Conservation (phyloP, 495 filamentous ascomycete species). For the Lasiosphaeria ovina region DNA sequence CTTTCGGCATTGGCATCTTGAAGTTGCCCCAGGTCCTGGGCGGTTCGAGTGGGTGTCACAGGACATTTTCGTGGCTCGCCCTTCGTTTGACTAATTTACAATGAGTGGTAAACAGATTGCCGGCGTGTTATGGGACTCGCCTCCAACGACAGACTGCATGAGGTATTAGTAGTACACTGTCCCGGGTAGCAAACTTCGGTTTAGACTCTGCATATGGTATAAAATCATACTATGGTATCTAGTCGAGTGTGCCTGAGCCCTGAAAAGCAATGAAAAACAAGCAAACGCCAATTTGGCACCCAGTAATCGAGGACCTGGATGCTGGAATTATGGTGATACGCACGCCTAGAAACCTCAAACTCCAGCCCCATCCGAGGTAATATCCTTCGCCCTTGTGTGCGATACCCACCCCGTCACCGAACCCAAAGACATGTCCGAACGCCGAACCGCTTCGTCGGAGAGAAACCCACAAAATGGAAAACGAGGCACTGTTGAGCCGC, state of each 20-base stretch:
- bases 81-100: no score
- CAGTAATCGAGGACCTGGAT: not conserved
- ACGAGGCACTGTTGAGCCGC: not conserved
- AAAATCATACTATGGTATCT: not conserved
- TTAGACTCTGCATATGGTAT: not conserved
- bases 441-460: conserved; percentile 8
- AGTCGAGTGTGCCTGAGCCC: not conserved
- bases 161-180: no score
- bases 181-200: no score
- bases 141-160: no score
- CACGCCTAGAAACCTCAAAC: not conserved
- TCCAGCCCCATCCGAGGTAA: not conserved
- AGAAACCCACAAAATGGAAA: not conserved
- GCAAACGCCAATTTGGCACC: conserved; percentile 1
- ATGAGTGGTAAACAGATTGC: no score
- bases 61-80: no score
- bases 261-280: not conserved
- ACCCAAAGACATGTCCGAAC: conserved; percentile 10
- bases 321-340: not conserved
- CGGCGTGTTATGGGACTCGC: no score
- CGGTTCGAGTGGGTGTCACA: no score
- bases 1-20: no score
- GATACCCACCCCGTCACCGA: conserved; percentile 5
- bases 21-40: no score
- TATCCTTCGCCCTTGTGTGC: not conserved